These are phyloP conservation scores for Naganishia antarctica DNA, from an alignment of 768 basidiomycete genomes.

Conservation along the genomic window DNA sequence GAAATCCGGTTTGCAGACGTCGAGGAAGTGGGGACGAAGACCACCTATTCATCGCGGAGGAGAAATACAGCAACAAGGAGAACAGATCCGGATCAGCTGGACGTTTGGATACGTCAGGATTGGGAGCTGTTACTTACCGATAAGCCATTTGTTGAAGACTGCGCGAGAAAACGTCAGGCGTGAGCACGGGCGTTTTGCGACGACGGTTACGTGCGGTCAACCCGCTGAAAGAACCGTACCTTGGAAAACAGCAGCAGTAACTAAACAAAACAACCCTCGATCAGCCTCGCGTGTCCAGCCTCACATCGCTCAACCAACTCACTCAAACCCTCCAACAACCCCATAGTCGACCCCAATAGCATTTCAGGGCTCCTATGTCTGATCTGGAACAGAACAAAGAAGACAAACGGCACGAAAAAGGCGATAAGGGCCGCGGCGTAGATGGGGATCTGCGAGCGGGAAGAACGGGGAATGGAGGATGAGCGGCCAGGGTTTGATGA, in stretches of 20 bases:
- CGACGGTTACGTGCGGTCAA: too few relatives aligned
- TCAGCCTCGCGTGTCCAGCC: conserved; percentile 18
- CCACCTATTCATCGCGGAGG: conserved; percentile 48
- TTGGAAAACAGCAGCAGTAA: conserved; percentile 53
- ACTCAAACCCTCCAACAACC: conserved; percentile 55
- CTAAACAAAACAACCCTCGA: background rate
- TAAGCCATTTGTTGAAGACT: conserved; percentile 60
- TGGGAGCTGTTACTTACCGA: conserved; percentile 33
- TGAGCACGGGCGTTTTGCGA: too few relatives aligned
- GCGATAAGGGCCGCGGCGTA: conserved; percentile 57
- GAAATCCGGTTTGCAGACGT: conserved; percentile 56
- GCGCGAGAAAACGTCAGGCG: background rate
- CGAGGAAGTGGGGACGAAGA: conserved; percentile 56
- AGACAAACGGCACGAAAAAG: conserved; percentile 58
- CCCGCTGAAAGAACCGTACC: conserved; percentile 25
- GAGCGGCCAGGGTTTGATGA: too few relatives aligned
- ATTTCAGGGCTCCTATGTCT: conserved; percentile 47
- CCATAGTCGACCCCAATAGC: conserved; percentile 56
- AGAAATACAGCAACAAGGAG: conserved; percentile 23
- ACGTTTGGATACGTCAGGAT: background rate
- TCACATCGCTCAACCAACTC: background rate
- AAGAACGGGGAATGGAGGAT: too few relatives aligned
- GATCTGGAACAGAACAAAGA: conserved; percentile 58
- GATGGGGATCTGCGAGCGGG: conserved; percentile 54
- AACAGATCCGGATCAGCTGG: background rate